Percentiles rank a stretch among this genome's conserved stretches.
phyloP scores from a whole-genome alignment of 177 flowering plant genomes.

The Tripterygium wilfordii region DNA sequence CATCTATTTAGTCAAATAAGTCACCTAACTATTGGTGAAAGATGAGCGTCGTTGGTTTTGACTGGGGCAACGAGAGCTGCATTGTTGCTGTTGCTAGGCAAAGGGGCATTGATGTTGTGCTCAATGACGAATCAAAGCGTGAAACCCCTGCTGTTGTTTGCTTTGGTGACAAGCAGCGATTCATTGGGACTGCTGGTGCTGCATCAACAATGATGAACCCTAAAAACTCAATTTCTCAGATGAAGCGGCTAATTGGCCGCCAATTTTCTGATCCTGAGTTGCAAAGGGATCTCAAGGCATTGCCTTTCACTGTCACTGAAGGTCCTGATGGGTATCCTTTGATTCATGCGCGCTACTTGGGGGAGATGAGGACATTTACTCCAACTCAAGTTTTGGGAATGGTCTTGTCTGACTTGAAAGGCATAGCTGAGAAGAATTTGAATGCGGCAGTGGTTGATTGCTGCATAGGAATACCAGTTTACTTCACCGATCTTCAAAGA shows the following conservation, averaged over 20 bases:
- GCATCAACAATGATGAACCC: constrained; percentile 84
- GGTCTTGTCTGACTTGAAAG: constrained; percentile 73
- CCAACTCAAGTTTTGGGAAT: constrained; percentile 82
- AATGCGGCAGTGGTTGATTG: constrained; percentile 90
- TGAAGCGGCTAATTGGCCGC: constrained; percentile 73
- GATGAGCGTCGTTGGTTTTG: constrained; percentile 96
- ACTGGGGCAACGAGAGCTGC: constrained; percentile 87
- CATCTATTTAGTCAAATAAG: background rate
- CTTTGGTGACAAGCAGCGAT: constrained; percentile 93
- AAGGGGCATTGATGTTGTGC: constrained; percentile 90
- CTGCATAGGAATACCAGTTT: constrained; percentile 88
- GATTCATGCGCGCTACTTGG: constrained; percentile 66
- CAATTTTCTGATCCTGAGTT: constrained; percentile 75
- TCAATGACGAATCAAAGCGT: too few relatives aligned
- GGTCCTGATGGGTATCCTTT: constrained; percentile 90
- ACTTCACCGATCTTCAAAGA: constrained; percentile 85
- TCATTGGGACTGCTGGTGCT: constrained; percentile 92
- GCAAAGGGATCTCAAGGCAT: constrained; percentile 58
- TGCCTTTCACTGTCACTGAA: constrained; percentile 70
- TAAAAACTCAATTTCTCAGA: constrained; percentile 74
- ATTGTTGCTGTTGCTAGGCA: constrained; percentile 93
- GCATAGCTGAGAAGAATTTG: too few relatives aligned
- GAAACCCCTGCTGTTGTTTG: too few relatives aligned
- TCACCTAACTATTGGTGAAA: background rate
- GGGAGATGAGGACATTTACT: constrained; percentile 56